phyloP scores from a whole-genome alignment of 257 asterid species.

The Nicotiana knightiana region DNA sequence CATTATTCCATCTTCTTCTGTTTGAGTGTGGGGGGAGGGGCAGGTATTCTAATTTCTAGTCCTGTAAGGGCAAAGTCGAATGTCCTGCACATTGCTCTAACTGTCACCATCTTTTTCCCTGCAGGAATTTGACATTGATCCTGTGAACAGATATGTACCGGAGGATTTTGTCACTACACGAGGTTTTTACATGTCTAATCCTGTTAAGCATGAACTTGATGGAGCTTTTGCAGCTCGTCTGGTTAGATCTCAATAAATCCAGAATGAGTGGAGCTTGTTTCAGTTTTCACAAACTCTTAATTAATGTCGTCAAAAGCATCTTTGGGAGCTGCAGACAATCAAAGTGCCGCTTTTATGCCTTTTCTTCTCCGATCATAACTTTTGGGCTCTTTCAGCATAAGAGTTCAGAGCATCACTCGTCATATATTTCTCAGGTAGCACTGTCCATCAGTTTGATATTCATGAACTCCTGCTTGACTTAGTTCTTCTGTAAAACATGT shows the following conservation, averaged over 20 bases:
- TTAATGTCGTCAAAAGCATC: neutral
- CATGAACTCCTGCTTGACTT: neutral
- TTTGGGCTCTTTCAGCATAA: neutral
- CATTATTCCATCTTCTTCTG: no score
- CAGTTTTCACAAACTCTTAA: neutral
- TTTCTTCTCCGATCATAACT: neutral
- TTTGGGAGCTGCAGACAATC: neutral
- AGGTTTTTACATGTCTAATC: slow-evolving; percentile 71
- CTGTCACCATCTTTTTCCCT: neutral
- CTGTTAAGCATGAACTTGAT: slow-evolving; percentile 69
- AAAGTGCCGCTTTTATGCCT: neutral
- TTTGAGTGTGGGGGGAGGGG: no score
- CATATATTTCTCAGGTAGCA: neutral
- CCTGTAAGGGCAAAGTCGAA: no score
- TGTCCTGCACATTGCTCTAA: neutral
- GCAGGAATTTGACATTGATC: slow-evolving; percentile 70
- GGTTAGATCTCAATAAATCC: slow-evolving; percentile 31
- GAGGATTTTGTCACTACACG: slow-evolving; percentile 39
- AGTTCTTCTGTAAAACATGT: neutral
- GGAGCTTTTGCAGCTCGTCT: slow-evolving; percentile 99
- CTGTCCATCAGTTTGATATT: neutral
- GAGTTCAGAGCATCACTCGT: neutral
- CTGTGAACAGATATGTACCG: slow-evolving; percentile 53
- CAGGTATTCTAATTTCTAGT: neutral
- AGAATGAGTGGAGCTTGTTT: neutral